Percentiles rank a stretch among this genome's conserved stretches.
Evolutionary conservation across 148 eudicot genomes (phyloP).

Genomic region (Heliamphora exappendiculata): DNA sequence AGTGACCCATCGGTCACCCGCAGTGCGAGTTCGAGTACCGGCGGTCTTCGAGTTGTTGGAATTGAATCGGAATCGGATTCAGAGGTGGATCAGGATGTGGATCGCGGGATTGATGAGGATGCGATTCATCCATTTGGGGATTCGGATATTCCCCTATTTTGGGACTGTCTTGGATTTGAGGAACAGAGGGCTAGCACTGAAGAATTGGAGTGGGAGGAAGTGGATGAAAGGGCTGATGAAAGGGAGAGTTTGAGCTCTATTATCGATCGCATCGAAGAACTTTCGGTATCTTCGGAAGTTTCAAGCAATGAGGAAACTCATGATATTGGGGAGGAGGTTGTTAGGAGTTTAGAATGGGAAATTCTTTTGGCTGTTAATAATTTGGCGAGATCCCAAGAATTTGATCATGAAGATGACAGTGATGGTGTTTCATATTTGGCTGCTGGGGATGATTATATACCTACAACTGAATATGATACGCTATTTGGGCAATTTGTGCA

Average conservation of each 20-base stretch:
- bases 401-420: slow-evolving; percentile 30
- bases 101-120: slow-evolving; percentile 17
- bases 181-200: slow-evolving; percentile 15
- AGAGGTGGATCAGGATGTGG: slow-evolving; percentile 21
- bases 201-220: slow-evolving; percentile 42
- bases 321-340: slow-evolving; percentile 28
- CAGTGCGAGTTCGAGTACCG: slow-evolving; percentile 11
- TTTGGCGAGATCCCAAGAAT: slow-evolving; percentile 28
- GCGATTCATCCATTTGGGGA: slow-evolving; percentile 22
- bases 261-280: slow-evolving; percentile 41
- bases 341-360: slow-evolving; percentile 64
- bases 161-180: slow-evolving; percentile 50
- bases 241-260: slow-evolving; percentile 33
- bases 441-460: slow-evolving; percentile 20
- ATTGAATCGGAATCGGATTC: slow-evolving; percentile 75
- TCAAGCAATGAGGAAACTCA: slow-evolving; percentile 31
- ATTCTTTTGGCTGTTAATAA: slow-evolving; percentile 61
- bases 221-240: slow-evolving; percentile 28
- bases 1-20: not conserved
- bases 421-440: slow-evolving; percentile 17
- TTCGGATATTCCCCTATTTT: slow-evolving; percentile 39
- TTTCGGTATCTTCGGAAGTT: slow-evolving; percentile 32
- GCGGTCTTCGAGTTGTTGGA: slow-evolving; percentile 57
- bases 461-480: slow-evolving; percentile 31
- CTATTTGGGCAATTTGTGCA: slow-evolving; percentile 57